Conservation (phyloP, 1,284 basidiomycete species). For the Sphagnurus paluster region DNA sequence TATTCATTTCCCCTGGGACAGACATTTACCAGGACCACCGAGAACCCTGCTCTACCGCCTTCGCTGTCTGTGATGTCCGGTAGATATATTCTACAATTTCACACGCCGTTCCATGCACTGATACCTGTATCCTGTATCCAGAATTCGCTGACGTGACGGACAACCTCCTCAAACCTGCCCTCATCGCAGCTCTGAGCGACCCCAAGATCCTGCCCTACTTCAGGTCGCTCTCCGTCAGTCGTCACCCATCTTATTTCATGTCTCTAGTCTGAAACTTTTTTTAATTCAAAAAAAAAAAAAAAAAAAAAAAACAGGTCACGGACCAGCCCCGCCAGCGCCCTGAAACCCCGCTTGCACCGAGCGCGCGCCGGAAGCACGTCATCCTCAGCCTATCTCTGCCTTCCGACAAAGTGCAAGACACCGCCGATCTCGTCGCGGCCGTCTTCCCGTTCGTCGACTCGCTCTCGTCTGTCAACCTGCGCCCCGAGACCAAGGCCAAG, state of each 20-base stretch:
- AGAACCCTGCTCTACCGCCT: slow-evolving; percentile 59
- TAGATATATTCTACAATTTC: too few relatives aligned
- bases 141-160: slow-evolving; percentile 85
- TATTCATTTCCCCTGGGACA: slow-evolving; percentile 28
- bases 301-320: slow-evolving; percentile 56
- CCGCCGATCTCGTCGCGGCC: slow-evolving; percentile 62
- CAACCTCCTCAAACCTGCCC: slow-evolving; percentile 65
- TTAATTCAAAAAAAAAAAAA: too few relatives aligned
- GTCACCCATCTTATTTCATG: slow-evolving; percentile 8
- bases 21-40: slow-evolving; percentile 80
- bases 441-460: slow-evolving; percentile 76
- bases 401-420: slow-evolving; percentile 46
- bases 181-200: slow-evolving; percentile 61
- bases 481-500: slow-evolving; percentile 80
- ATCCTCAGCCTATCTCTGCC: slow-evolving; percentile 67
- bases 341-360: slow-evolving; percentile 41
- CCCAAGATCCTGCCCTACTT: slow-evolving; percentile 73
- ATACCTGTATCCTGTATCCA: slow-evolving; percentile 19
- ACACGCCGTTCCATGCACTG: slow-evolving; percentile 7
- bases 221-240: slow-evolving; percentile 65
- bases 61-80: slow-evolving; percentile 74
- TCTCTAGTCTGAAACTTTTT: background rate
- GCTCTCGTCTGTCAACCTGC: slow-evolving; percentile 57
- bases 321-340: slow-evolving; percentile 82
- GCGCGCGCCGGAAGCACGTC: slow-evolving; percentile 67